Evolutionary conservation across 805 yeast species (phyloP), one percentile per base, ranked within the genome.

Genomic region (Hanseniaspora mollemarum): DNA sequence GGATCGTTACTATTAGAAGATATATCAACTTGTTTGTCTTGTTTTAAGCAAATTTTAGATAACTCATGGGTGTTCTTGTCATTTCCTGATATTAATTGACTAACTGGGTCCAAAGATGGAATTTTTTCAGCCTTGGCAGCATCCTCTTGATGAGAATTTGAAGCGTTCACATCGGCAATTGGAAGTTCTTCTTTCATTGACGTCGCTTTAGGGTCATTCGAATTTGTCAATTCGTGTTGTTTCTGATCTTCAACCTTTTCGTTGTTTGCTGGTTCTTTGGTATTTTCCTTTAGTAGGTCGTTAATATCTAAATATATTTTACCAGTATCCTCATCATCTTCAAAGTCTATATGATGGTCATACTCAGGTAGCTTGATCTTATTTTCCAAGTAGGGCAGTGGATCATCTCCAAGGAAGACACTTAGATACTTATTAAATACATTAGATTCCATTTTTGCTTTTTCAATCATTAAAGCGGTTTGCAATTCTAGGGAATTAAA

Each of bases 331-430:
- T 45, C 54, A 31, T 29, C 16, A 13, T 38, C 35, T 41, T 51
- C 54, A 45, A 51, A 40, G 25, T 46, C 53, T 41, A 81, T 63
- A 29, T 80, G 77, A 58, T 82, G 87, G 59, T 85, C 84, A 59
- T 84, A 84, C 25, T 67, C 71, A 1, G 87, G 82, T 31, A 87
- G 69, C 22, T 78, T 75, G 64, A 88, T 63, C 43, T 77, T 76
- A 21, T 75, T 77, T 32, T 84, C 85, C 19, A 78, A 68, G 36
- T 82, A 65, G 51, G 78, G 78, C 40, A 71, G 71, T 56, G 94
- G 83, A 61, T 86, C 90, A 61, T 90, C 97, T 4, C 96, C 96
- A 45, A 90, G 70, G 57, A 90, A 78, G 1, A 83, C 80, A 54
- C 81, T 84, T 65, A 92, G 72, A 41, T 90, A 70, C 58, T 77